Percentiles rank a stretch among this genome's conserved stretches.
Conservation (phyloP, 768 basidiomycete genomes). For the Hericium coralloides region DNA sequence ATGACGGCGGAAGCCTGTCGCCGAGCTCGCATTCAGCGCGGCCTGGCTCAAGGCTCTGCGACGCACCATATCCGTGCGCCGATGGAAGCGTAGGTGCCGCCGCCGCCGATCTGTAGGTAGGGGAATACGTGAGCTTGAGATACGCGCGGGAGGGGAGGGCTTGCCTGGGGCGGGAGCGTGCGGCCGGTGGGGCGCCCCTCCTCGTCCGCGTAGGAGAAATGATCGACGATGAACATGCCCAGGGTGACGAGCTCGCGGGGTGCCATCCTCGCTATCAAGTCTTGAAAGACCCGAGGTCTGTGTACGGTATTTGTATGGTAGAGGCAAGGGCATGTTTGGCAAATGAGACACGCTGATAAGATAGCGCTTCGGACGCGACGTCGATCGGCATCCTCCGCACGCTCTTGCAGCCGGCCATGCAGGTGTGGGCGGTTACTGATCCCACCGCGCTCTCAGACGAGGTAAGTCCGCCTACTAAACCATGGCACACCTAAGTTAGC, state of each 20-base stretch:
- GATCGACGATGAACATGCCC: constrained; percentile 89
- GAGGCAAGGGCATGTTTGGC: too few species aligned
- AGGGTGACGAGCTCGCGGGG: constrained; percentile 46
- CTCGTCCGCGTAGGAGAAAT: constrained; percentile 55
- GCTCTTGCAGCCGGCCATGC: neutral
- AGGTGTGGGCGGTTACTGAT: constrained; percentile 10
- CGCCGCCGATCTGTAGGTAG: constrained; percentile 73
- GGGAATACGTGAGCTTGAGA: neutral
- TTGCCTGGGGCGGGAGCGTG: constrained; percentile 35
- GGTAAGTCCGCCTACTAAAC: neutral
- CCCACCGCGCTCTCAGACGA: constrained; percentile 9
- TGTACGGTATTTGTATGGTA: neutral
- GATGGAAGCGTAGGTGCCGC: constrained; percentile 74
- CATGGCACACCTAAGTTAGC: neutral
- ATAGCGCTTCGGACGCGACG: neutral
- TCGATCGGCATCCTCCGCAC: neutral
- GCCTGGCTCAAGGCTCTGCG: neutral
- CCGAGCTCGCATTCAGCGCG: neutral
- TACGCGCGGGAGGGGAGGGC: constrained; percentile 23
- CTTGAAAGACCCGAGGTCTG: neutral
- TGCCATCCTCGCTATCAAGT: neutral
- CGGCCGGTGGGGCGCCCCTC: constrained; percentile 42
- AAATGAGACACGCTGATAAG: neutral
- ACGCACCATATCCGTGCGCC: constrained; percentile 75
- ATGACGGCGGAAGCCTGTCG: constrained; percentile 51